These are phyloP conservation scores for Malus orientalis DNA, from an alignment of 306 rosid genomes.

Conservation along the genomic window DNA sequence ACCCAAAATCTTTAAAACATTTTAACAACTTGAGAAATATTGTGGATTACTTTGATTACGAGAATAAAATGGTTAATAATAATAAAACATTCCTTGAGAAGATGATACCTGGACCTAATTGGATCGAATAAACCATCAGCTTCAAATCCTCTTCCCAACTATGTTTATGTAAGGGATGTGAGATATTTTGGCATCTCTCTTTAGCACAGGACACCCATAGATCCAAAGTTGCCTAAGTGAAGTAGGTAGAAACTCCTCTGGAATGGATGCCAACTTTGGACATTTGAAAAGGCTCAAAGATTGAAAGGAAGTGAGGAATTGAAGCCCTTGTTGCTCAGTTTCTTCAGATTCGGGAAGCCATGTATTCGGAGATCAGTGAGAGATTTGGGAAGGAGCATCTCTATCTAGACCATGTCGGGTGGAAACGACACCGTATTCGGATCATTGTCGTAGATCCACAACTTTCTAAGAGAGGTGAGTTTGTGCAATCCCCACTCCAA, in stretches of 20 bases:
- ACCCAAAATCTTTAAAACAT: too few relatives aligned
- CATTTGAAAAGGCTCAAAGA: fast-evolving
- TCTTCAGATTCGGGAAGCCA: conserved; percentile 7
- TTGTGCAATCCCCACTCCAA: not conserved
- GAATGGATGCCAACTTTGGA: not conserved
- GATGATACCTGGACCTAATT: too few relatives aligned
- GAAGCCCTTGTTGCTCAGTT: not conserved
- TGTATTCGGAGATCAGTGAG: not conserved
- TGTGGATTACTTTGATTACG: too few relatives aligned
- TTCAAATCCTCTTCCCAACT: too few relatives aligned
- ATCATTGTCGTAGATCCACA: not conserved
- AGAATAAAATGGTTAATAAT: too few relatives aligned
- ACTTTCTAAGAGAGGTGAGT: conserved; percentile 4
- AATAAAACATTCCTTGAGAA: too few relatives aligned
- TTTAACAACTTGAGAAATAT: too few relatives aligned
- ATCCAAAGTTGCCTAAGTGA: not conserved
- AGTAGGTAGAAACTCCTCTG: not conserved
- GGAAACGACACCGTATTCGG: not conserved
- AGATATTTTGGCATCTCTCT: conserved; percentile 1
- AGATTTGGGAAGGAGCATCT: conserved; percentile 6
- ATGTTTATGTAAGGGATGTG: conserved; percentile 2
- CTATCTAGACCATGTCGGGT: not conserved
- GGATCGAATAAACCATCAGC: too few relatives aligned
- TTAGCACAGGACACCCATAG: not conserved
- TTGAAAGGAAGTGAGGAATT: conserved; percentile 8